Base-by-base conservation (phyloP, 305 asterid species). In the Nicotiana rustica region DNA sequence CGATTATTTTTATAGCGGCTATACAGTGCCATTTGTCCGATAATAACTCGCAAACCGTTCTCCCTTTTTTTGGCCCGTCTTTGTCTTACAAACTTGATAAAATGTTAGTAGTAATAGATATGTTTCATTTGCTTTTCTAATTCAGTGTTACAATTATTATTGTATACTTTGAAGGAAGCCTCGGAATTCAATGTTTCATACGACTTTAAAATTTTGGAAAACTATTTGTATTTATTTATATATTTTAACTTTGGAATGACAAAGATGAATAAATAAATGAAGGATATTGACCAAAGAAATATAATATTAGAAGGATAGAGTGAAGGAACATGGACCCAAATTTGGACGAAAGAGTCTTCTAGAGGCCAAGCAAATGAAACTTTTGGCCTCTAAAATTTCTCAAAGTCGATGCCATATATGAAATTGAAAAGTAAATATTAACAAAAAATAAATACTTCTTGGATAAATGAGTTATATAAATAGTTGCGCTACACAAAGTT, bases 291-390 rank as follows among this genome's bases (percentile, higher is more conserved):
- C 78, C 47, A 41, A 41, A 41, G 47, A 41, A 70, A 70, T 2
- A 18, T 18, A 68, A 44, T 70, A 70, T 41, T 19, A 10, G 78
- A 70, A 69, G 35, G 78, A 29, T 44, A 44, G 36, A 44, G 47
- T 44, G 78, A 47, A 71, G 1, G 10, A 71, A 71, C 61, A 47
- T 71, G 21, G 78, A 71, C 38, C 78, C 49, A 19, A 71, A 44
- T 52, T 44, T 71, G 25, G n/a, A 19, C 21, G 61, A 47, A 71
- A 47, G 78, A 71, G 78, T 19, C 61, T 21, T 70, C 33, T 44
- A 19, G 4, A 19, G 78, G 13, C 61, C 61, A 10, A 71, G 36
- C 36, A 71, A 12, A 71, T 71, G 15, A 19, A 70, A 19, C 35
- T 69, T 69, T 70, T 70, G 38, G 44, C 78, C 52, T 71, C 14